Percentiles rank a stretch among this genome's conserved stretches.
Evolutionary conservation across 1,139 yeast genomes (phyloP).

Genomic region (Scheffersomyces segobiensis): DNA sequence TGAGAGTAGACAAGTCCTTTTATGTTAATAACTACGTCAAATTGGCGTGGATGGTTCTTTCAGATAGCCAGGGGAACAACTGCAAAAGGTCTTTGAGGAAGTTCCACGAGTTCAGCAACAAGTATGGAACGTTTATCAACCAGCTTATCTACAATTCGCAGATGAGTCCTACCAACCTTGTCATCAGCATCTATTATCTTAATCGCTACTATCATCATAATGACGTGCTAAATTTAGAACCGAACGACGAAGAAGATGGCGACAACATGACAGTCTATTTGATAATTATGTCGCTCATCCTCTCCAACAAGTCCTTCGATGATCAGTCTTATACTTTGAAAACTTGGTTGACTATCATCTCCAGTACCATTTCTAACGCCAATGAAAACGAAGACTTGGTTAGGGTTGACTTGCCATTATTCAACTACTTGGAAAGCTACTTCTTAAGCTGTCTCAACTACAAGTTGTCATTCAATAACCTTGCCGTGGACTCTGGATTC

Average conservation of each 20-base stretch:
- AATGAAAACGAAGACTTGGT: constrained; percentile 4
- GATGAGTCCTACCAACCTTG: constrained; percentile 28
- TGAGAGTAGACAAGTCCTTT: neutral
- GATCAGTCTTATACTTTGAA: constrained; percentile 55
- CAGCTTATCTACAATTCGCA: constrained; percentile 29
- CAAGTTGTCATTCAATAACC: constrained; percentile 25
- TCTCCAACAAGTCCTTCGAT: constrained; percentile 50
- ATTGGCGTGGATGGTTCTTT: constrained; percentile 13
- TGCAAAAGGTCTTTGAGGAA: constrained; percentile 40
- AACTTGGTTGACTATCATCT: constrained; percentile 43
- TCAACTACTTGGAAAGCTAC: constrained; percentile 31
- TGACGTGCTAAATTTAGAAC: constrained; percentile 8
- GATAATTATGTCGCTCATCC: constrained; percentile 36
- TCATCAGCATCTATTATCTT: constrained; percentile 32
- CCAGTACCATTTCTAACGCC: constrained; percentile 9
- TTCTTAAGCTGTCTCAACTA: constrained; percentile 32
- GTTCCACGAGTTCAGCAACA: constrained; percentile 15
- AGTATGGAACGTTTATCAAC: constrained; percentile 20
- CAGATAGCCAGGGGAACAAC: constrained; percentile 33
- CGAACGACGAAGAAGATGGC: constrained; percentile 8
- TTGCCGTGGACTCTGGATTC: constrained; percentile 23
- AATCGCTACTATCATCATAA: constrained; percentile 24
- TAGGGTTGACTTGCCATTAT: constrained; percentile 18
- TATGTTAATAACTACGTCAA: constrained; percentile 8
- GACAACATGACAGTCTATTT: constrained; percentile 25